Evolutionary conservation across 306 rosid genomes (phyloP).

Genomic region (Glycyrrhiza uralensis): DNA sequence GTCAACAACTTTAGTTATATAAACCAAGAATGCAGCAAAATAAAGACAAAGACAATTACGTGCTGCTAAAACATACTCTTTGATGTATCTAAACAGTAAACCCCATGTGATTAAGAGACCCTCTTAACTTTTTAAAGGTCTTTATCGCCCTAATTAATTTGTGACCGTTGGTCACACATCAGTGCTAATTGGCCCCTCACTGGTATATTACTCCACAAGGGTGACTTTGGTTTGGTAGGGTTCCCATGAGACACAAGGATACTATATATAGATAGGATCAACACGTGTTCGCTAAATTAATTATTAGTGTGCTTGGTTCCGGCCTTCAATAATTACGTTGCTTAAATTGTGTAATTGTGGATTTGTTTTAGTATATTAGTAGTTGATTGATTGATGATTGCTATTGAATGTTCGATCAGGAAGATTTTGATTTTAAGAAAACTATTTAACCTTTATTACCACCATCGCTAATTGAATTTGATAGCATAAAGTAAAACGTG

Average conservation of each 20-base stretch:
- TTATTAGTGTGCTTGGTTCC: no score
- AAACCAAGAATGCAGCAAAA: not conserved
- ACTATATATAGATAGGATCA: no score
- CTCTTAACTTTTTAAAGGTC: not conserved
- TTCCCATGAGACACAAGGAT: not conserved
- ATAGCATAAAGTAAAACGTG: no score
- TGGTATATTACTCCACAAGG: not conserved
- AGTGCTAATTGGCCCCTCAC: not conserved
- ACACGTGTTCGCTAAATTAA: no score
- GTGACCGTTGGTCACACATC: conserved; percentile 8
- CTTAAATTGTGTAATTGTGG: no score
- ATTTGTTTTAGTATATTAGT: no score
- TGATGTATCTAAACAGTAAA: not conserved
- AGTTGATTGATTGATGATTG: no score
- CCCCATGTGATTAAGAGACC: not conserved
- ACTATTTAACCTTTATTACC: no score
- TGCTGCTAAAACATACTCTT: not conserved
- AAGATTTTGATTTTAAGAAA: no score
- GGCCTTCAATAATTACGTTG: no score
- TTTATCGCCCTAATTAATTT: not conserved
- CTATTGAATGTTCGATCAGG: no score
- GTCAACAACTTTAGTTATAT: not conserved
- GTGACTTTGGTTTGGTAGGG: conserved; percentile 8
- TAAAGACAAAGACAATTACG: not conserved
- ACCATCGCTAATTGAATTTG: no score